phyloP scores from a whole-genome alignment of 2,329 filamentous ascomycete genomes.

The Colletotrichum sp. region DNA sequence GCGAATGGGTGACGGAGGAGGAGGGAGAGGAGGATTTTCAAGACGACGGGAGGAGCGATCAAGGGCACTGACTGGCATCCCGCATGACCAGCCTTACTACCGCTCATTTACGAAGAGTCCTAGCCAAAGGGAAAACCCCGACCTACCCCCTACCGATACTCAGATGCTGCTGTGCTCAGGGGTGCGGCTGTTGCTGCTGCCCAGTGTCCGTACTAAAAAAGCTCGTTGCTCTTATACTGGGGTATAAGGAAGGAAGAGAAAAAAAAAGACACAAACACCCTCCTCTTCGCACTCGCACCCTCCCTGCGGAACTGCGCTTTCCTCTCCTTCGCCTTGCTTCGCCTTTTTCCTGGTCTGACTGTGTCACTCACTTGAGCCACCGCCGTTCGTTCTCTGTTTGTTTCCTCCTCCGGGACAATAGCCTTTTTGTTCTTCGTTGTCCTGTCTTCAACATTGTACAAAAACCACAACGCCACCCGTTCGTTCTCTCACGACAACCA shows the following conservation, averaged over 20 bases:
- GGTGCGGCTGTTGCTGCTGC: background rate
- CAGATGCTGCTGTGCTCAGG: constrained; percentile 18
- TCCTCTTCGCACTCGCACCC: background rate
- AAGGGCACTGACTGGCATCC: constrained; percentile 5
- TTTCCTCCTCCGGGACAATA: background rate
- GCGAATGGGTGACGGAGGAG: background rate
- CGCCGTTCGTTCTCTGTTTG: background rate
- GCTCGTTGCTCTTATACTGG: background rate
- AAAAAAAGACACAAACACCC: background rate
- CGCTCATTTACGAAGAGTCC: background rate
- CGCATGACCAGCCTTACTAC: constrained; percentile 3
- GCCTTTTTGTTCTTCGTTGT: background rate
- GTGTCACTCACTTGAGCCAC: constrained; percentile 9
- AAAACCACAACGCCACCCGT: background rate
- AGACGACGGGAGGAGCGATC: background rate
- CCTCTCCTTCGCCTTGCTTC: background rate
- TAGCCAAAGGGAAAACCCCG: background rate
- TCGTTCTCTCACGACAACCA: background rate
- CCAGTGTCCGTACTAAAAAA: background rate
- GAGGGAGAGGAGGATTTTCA: background rate
- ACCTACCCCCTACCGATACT: background rate
- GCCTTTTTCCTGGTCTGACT: background rate
- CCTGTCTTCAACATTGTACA: background rate
- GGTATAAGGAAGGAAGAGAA: background rate
- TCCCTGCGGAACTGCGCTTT: background rate